Evolutionary conservation across 768 basidiomycete species (phyloP).

Genomic region (Gloeopeniophorella convolvens): DNA sequence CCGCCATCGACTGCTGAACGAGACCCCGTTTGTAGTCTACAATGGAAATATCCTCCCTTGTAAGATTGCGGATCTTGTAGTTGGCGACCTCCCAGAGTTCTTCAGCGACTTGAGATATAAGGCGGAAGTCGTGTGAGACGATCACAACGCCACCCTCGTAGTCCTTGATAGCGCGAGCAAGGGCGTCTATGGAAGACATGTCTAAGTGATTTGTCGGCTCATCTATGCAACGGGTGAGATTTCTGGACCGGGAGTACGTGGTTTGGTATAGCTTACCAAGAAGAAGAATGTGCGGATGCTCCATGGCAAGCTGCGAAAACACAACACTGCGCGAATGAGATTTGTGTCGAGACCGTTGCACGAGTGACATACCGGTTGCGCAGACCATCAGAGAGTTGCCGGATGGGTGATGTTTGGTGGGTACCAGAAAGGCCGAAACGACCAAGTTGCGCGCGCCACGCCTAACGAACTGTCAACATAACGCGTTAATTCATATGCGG

Average conservation of each 20-base stretch:
- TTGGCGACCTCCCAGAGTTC: constrained; percentile 99
- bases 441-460: constrained; percentile 92
- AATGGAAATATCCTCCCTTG: constrained; percentile 86
- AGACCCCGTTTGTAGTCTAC: constrained; percentile 89
- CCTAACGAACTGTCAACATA: constrained; percentile 36
- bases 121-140: constrained; percentile 98
- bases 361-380: constrained; percentile 71
- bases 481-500: constrained; percentile 1
- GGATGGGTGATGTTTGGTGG: constrained; percentile 93
- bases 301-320: constrained; percentile 95
- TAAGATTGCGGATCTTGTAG: constrained; percentile 87
- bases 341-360: neutral
- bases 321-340: constrained; percentile 58
- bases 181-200: constrained; percentile 96
- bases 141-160: constrained; percentile 98
- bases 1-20: constrained; percentile 71
- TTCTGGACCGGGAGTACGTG: too few relatives aligned
- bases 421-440: constrained; percentile 92
- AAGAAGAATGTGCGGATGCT: constrained; percentile 91
- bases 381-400: constrained; percentile 90
- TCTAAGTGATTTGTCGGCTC: constrained; percentile 98
- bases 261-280: constrained; percentile 55
- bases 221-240: too few relatives aligned
- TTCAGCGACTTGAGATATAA: constrained; percentile 96
- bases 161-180: constrained; percentile 92